phyloP scores from a whole-genome alignment of 2,329 filamentous ascomycete genomes.

The Magnaporthiopsis poae region DNA sequence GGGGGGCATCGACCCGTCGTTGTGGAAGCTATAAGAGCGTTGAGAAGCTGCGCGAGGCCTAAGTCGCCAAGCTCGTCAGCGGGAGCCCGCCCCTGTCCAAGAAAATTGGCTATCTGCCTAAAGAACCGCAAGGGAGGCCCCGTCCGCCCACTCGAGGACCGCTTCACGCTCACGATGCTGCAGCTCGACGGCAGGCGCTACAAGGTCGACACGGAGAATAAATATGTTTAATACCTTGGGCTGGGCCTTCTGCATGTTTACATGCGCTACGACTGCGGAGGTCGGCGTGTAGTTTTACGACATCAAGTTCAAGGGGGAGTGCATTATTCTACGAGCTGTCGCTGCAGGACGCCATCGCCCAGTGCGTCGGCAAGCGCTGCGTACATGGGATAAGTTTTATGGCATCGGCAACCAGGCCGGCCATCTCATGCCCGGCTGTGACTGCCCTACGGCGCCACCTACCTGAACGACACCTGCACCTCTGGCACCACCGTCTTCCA shows the following conservation, averaged over 20 bases:
- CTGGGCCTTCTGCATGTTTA: slow-evolving; percentile 35
- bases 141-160: slow-evolving; percentile 24
- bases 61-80: slow-evolving; percentile 20
- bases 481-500: slow-evolving; percentile 22
- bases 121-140: slow-evolving; percentile 20
- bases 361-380: slow-evolving; percentile 39
- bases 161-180: slow-evolving; percentile 25
- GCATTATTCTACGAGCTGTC: slow-evolving; percentile 42
- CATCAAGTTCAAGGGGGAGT: slow-evolving; percentile 39
- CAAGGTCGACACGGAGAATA: slow-evolving; percentile 31
- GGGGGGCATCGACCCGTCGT: slow-evolving; percentile 32
- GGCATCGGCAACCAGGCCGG: slow-evolving; percentile 26
- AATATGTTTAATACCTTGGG: slow-evolving; percentile 42
- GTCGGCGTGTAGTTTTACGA: slow-evolving; percentile 38
- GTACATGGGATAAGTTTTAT: slow-evolving; percentile 32
- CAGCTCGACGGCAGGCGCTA: slow-evolving; percentile 31
- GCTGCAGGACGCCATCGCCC: slow-evolving; percentile 42
- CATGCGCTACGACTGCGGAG: slow-evolving; percentile 30
- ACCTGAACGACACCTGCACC: slow-evolving; percentile 25
- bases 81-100: neutral
- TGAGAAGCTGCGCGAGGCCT: slow-evolving; percentile 26
- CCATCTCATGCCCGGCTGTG: slow-evolving; percentile 31
- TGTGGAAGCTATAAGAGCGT: slow-evolving; percentile 28
- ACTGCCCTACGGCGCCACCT: slow-evolving; percentile 29
- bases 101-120: slow-evolving; percentile 20